These are phyloP conservation scores for Talaromyces sp. DNA, from an alignment of 2,329 filamentous ascomycete species.

Conservation along the genomic window DNA sequence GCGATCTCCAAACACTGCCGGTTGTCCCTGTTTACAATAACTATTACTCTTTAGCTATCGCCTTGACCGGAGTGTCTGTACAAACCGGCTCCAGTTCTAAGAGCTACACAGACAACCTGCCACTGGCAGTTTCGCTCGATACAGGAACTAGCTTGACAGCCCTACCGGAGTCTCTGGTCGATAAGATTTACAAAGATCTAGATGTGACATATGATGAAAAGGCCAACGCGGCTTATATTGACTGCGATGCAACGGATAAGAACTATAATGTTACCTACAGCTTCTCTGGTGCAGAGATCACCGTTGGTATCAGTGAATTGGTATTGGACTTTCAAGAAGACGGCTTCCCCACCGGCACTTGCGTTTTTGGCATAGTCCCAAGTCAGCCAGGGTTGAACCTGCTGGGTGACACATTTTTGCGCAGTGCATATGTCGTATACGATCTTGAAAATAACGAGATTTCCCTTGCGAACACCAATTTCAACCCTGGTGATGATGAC, in stretches of 20 bases:
- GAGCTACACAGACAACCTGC: constrained; percentile 18
- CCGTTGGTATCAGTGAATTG: constrained; percentile 52
- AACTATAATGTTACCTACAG: constrained; percentile 33
- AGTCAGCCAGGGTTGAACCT: constrained; percentile 48
- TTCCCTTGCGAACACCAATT: constrained; percentile 60
- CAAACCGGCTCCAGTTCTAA: constrained; percentile 2
- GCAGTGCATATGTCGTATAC: constrained; percentile 68
- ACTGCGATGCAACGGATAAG: neutral
- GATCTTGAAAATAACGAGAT: constrained; percentile 65
- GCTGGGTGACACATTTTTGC: constrained; percentile 66
- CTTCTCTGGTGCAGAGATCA: constrained; percentile 50
- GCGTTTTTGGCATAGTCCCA: constrained; percentile 63
- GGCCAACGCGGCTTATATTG: constrained; percentile 39
- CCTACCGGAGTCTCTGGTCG: neutral
- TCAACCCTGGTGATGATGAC: constrained; percentile 36
- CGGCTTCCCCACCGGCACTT: constrained; percentile 60
- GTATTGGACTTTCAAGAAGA: constrained; percentile 51
- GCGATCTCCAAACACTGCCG: constrained; percentile 61
- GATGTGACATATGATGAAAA: constrained; percentile 13
- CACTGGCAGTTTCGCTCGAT: constrained; percentile 48
- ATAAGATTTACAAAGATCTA: neutral
- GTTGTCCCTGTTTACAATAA: constrained; percentile 48
- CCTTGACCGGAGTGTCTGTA: constrained; percentile 37
- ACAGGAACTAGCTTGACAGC: neutral
- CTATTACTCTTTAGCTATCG: constrained; percentile 56